Conservation (phyloP, 345 rosid species). For the Cardamine chenopodiifolia region DNA sequence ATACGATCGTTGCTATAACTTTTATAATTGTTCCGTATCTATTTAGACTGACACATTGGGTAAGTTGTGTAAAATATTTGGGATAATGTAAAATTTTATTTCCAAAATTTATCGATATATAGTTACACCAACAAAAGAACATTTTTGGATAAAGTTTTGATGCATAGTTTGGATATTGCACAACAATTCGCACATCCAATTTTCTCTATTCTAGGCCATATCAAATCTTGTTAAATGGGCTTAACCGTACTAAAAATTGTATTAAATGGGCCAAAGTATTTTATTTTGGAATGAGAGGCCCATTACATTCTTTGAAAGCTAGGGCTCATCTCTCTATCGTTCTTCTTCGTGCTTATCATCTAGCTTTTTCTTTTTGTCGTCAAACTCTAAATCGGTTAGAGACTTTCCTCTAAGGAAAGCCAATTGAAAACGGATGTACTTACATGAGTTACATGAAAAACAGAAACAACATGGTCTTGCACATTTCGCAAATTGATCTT, state of each 20-base stretch:
- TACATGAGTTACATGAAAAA: too few relatives aligned
- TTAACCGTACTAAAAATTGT: not conserved
- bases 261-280: not conserved
- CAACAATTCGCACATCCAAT: too few relatives aligned
- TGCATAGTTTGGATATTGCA: too few relatives aligned
- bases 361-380: too few relatives aligned
- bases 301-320: not conserved
- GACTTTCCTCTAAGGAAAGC: too few relatives aligned
- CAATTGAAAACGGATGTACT: too few relatives aligned
- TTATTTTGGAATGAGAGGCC: not conserved
- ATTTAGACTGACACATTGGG: not conserved
- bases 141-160: too few relatives aligned
- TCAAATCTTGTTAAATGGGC: slow-evolving; percentile 2
- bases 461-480: too few relatives aligned
- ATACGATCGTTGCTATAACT: not conserved
- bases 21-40: not conserved
- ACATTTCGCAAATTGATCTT: too few relatives aligned
- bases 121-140: too few relatives aligned
- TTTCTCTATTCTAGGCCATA: not conserved
- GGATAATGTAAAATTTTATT: not conserved
- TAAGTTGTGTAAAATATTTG: not conserved
- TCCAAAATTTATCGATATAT: too few relatives aligned
- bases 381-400: too few relatives aligned
- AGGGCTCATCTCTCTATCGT: slow-evolving; percentile 30
- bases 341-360: slow-evolving; percentile 2